phyloP scores from a whole-genome alignment of 2,329 filamentous ascomycete genomes.

The Phialophora tarda region DNA sequence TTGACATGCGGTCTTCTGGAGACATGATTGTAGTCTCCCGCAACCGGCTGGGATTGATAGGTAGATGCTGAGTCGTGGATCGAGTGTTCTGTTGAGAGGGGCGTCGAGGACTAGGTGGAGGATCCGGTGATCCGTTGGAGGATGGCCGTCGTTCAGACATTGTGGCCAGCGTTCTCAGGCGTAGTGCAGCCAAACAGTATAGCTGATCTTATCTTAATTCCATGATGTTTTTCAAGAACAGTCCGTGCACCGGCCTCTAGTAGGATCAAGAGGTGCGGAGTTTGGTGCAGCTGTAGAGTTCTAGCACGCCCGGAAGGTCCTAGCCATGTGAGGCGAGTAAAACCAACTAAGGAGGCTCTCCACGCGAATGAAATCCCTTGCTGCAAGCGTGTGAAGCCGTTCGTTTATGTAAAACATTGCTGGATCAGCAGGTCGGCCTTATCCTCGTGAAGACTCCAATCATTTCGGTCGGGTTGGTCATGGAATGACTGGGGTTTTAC shows the following conservation, averaged over 20 bases:
- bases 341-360: background rate
- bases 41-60: conserved; percentile 37
- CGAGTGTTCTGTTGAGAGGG: conserved; percentile 21
- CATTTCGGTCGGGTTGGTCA: background rate
- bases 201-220: conserved; percentile 14
- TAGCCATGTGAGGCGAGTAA: background rate
- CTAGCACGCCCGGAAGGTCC: background rate
- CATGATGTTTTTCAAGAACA: conserved; percentile 3
- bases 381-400: background rate
- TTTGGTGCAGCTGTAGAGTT: background rate
- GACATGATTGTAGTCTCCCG: conserved; percentile 37
- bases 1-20: conserved; percentile 36
- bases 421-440: background rate
- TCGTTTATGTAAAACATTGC: background rate
- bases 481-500: conserved; percentile 3
- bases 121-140: conserved; percentile 20
- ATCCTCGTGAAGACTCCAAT: conserved; percentile 2
- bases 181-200: background rate
- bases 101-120: conserved; percentile 30
- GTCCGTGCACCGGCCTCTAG: background rate
- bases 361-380: conserved; percentile 16
- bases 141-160: conserved; percentile 23
- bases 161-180: background rate
- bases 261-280: background rate
- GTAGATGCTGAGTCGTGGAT: conserved; percentile 32